Percentiles rank a stretch among this genome's conserved stretches.
Conservation (phyloP, 2,329 filamentous ascomycete species). For the Diaporthe ampelina region DNA sequence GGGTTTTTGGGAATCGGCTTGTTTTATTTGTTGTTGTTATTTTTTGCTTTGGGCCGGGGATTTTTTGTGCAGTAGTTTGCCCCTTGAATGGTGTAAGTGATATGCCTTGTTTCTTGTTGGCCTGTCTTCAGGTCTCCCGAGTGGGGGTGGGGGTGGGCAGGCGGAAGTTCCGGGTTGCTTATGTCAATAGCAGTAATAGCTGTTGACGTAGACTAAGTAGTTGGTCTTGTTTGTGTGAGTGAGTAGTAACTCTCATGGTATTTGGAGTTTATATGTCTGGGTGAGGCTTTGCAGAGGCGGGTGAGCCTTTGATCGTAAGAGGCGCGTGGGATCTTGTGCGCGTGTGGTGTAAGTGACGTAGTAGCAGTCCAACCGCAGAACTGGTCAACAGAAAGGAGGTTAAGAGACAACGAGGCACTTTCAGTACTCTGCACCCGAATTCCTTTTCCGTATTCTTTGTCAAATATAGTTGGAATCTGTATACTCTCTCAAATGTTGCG, state of each 20-base stretch:
- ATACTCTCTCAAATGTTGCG: neutral
- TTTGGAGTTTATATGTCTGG: neutral
- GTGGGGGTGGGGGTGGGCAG: neutral
- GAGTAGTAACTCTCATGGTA: fast-evolving
- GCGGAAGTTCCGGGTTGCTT: neutral
- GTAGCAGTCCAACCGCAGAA: neutral
- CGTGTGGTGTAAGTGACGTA: neutral
- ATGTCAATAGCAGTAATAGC: too few relatives aligned
- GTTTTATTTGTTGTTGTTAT: neutral
- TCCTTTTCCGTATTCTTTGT: fast-evolving
- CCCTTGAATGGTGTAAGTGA: neutral
- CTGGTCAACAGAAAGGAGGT: too few relatives aligned
- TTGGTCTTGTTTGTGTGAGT: neutral
- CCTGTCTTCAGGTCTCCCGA: neutral
- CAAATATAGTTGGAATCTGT: neutral
- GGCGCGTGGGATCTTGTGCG: too few relatives aligned
- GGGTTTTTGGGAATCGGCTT: neutral
- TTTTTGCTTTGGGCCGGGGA: neutral
- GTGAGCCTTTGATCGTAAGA: too few relatives aligned
- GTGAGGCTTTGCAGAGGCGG: neutral
- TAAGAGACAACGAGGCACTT: neutral
- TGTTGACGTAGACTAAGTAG: neutral
- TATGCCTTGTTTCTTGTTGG: neutral
- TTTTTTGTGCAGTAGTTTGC: neutral
- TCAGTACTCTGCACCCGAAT: neutral